Conservation (phyloP, 2,329 filamentous ascomycete genomes). For the Thelonectria rubi region DNA sequence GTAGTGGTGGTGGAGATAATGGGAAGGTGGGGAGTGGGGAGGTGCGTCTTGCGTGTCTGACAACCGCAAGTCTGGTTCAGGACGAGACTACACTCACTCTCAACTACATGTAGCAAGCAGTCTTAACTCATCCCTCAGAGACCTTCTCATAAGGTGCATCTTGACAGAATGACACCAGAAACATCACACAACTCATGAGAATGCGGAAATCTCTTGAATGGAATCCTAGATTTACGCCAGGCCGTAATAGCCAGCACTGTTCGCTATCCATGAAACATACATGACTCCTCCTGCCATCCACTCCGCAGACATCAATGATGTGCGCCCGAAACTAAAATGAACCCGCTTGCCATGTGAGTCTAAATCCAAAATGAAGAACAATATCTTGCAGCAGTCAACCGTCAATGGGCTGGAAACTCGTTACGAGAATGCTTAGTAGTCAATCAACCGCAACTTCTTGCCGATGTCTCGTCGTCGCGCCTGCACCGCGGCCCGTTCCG, state of each 20-base stretch:
- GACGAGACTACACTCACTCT: too few relatives aligned
- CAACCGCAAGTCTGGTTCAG: too few relatives aligned
- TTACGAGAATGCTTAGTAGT: conserved; percentile 61
- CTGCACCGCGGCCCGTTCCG: conserved; percentile 67
- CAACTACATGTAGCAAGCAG: too few relatives aligned
- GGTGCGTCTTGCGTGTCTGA: too few relatives aligned
- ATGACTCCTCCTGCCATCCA: background rate
- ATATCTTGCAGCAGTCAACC: background rate
- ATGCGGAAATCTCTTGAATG: background rate
- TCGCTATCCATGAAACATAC: conserved; percentile 16
- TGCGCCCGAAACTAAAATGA: conserved; percentile 6
- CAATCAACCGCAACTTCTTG: conserved; percentile 75
- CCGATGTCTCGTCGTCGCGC: conserved; percentile 73
- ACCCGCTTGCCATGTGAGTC: conserved; percentile 6
- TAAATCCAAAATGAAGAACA: background rate
- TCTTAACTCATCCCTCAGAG: too few relatives aligned
- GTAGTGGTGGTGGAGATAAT: too few relatives aligned
- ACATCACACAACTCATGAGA: background rate
- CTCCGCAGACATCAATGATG: background rate
- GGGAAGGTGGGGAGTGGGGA: too few relatives aligned
- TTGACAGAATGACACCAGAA: background rate
- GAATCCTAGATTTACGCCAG: conserved; percentile 5
- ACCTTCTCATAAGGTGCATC: too few relatives aligned
- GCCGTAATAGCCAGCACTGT: conserved; percentile 4
- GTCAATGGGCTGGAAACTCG: background rate